Conservation (phyloP, 2,329 filamentous ascomycete species). For the Huntiella bhutanensis region DNA sequence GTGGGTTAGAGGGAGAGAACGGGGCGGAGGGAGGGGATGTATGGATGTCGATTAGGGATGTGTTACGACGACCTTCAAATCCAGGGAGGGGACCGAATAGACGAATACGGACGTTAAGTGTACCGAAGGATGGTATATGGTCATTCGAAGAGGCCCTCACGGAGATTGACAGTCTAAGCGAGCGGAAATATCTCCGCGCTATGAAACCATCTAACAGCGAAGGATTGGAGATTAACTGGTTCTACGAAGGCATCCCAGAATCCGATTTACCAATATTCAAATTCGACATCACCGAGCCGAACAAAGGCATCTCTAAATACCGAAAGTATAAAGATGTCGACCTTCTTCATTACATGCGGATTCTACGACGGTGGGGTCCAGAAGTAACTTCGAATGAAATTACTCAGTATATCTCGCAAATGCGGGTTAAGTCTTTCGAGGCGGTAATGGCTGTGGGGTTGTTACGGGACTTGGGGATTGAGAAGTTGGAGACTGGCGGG, state of each 20-base stretch:
- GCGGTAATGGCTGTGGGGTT: slow-evolving; percentile 4
- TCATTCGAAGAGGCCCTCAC: too few relatives aligned
- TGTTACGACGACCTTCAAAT: too few relatives aligned
- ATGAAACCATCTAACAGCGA: too few relatives aligned
- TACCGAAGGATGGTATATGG: too few relatives aligned
- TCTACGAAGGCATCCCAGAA: neutral
- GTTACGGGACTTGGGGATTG: neutral
- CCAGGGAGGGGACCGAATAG: too few relatives aligned
- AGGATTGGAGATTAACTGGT: neutral
- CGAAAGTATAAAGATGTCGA: slow-evolving; percentile 7
- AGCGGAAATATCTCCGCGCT: too few relatives aligned
- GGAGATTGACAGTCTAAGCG: too few relatives aligned
- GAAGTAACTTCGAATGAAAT: neutral
- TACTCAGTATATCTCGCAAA: slow-evolving; percentile 1
- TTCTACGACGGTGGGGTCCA: neutral
- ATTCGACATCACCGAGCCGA: too few relatives aligned
- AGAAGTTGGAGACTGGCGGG: neutral
- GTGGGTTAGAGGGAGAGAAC: too few relatives aligned
- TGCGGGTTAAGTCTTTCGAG: neutral
- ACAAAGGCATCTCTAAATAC: too few relatives aligned
- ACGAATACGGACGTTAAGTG: too few relatives aligned
- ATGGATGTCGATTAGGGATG: neutral
- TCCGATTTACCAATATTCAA: too few relatives aligned
- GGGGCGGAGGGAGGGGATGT: neutral
- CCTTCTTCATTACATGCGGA: slow-evolving; percentile 9